Base-by-base conservation (phyloP, 805 yeast species). In the Teunomyces lycoperdinae region DNA sequence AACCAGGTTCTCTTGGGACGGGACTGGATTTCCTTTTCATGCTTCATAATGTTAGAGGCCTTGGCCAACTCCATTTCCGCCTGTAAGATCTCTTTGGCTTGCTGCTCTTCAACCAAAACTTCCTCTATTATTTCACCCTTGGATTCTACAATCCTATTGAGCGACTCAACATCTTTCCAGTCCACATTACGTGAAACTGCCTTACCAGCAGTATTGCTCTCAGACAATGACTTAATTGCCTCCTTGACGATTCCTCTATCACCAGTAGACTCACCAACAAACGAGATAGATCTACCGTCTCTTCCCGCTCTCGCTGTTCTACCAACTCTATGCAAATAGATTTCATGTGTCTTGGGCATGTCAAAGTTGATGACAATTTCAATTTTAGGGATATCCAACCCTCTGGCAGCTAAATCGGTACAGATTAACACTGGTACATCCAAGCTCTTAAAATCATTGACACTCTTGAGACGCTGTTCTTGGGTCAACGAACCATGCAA, bases 301-400 rank as follows among this genome's bases (percentile, higher is more conserved):
- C 98, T 82, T 16, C 98, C 98, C 44, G 97, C 99, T 81, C 99
- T 89, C 8, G 99, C 99, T 47, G 98, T 94, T 79, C 99, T 88
- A 70, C 99, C 99, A 50, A 94, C 97, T 76, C 99, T 87, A 71
- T 94, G 99, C 60, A 94, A 75, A 67, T 94, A 94, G 33, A 92
- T 80, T 55, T 94, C 99, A 60, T 87, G 85, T 28, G 87, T 77
- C 66, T 89, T 88, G 44, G 99, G 99, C 95, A 94, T 89, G 63
- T 94, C 99, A 67, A 78, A 94, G 70, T 94, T 94, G 61, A 94
- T 80, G 42, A 94, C 99, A 50, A 86, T 83, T 66, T 91, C 98
- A 64, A 94, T 91, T 70, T 92, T 92, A 52, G 98, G 98, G 62
- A 94, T 94, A 86, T 94, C 99, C 64, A 94, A 79, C 78, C 99